Base-by-base conservation (phyloP, 805 yeast genomes). In the Candida caryicola region DNA sequence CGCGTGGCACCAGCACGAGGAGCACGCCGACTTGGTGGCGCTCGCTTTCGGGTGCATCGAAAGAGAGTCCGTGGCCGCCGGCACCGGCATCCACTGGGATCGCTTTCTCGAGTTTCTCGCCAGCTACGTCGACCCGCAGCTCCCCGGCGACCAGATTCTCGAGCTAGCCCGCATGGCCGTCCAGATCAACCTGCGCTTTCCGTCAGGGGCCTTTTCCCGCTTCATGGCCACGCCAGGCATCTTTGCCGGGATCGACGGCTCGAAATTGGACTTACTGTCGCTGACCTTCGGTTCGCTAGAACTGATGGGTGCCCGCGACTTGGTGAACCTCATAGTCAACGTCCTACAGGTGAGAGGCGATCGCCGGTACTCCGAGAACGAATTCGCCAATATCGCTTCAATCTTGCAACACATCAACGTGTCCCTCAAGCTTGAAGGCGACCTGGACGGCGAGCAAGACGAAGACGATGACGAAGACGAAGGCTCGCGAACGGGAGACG, bases 361-460 rank as follows among this genome's bases (percentile, higher is more conserved):
- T 15, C n/a, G 21, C 2, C 36, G 40, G 7, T 55, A 50, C 32
- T 29, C 26, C 6, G 14, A 37, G 3, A 38, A 40, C 4, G 64
- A 59, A 39, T 59, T 45, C 33, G 10, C 31, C 10, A 29, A 47
- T 5, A 34, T 61, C 10, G 54, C 47, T 1, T 35, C 48, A 3
- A 46, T 60, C 12, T 47, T 61, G 16, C 41, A 49, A 5, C 26
- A 34, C 8, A 37, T 55, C 13, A 30, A 47, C n/a, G 52, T 55
- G 26, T 45, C 58, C 5, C 32, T 57, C 17, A 16, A 36, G 3
- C 33, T 38, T 10, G 34, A 25, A 5, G 47, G 44, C 5, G 37
- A 25, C 14, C 10, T 17, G 9, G 36, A 36, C 14, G 30, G 26
- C 12, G 13, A 4, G 39, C 43, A 54, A 17, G 50, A 52, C 21